A percentile compares a stretch with the other conserved stretches of the same genome.
phyloP scores from a whole-genome alignment of 1,284 basidiomycete species.

The Volvariella volvacea region DNA sequence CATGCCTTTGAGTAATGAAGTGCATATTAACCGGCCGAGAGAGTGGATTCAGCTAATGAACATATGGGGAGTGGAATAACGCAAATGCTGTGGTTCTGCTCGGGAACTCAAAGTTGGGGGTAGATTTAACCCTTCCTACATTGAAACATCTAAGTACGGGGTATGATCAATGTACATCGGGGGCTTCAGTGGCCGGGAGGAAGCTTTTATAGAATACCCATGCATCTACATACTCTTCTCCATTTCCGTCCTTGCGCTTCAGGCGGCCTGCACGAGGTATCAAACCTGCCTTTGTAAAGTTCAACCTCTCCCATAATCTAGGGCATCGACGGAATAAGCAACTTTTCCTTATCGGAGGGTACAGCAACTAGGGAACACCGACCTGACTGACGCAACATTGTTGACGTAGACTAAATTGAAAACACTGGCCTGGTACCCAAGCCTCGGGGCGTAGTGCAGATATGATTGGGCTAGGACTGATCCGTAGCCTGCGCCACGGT shows the following conservation, averaged over 20 bases:
- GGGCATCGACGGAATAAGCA: slow-evolving; percentile 12
- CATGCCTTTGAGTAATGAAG: too few relatives aligned
- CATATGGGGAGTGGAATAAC: too few relatives aligned
- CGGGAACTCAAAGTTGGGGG: too few relatives aligned
- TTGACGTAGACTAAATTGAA: slow-evolving; percentile 93
- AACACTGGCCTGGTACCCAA: slow-evolving; percentile 84
- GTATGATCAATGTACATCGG: not conserved
- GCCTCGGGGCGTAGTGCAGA: slow-evolving; percentile 72
- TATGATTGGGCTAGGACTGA: slow-evolving; percentile 73
- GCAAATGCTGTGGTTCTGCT: too few relatives aligned
- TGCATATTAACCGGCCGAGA: too few relatives aligned
- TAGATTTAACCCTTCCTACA: too few relatives aligned
- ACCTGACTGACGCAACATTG: slow-evolving; percentile 68
- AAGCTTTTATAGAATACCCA: slow-evolving; percentile 84
- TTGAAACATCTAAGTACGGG: not conserved
- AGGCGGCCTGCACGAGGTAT: slow-evolving; percentile 85
- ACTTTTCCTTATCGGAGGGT: not conserved
- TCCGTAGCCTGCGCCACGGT: slow-evolving; percentile 70
- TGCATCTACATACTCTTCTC: slow-evolving; percentile 87
- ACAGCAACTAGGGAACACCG: slow-evolving; percentile 13
- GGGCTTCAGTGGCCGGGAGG: slow-evolving; percentile 3
- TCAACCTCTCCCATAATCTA: slow-evolving; percentile 83
- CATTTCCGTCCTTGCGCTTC: slow-evolving; percentile 52
- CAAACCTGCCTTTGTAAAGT: slow-evolving; percentile 76
- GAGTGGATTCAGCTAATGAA: too few relatives aligned